Evolutionary conservation across 108 stramenopile species (phyloP).

Genomic region (Cyclotella kingstonii): DNA sequence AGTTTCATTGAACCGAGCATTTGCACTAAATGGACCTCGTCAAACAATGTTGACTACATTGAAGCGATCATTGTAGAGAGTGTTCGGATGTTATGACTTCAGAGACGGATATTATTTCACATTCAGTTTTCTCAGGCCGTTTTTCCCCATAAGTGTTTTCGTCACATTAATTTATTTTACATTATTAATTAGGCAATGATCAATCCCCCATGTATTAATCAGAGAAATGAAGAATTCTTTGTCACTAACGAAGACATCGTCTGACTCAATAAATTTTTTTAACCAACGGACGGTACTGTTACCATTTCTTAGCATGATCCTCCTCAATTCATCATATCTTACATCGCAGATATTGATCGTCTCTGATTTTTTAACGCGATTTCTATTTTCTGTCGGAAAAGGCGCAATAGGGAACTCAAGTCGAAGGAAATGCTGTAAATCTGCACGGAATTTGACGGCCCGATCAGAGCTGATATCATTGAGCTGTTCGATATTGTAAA

Average conservation of each 20-base stretch:
- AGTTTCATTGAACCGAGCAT: too few relatives aligned
- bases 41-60: too few relatives aligned
- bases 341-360: conserved; percentile 26
- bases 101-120: too few relatives aligned
- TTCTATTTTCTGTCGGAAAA: conserved; percentile 1
- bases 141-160: too few relatives aligned
- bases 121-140: too few relatives aligned
- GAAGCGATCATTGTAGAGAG: too few relatives aligned
- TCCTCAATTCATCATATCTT: conserved; percentile 18
- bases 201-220: conserved; percentile 1
- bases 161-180: not conserved
- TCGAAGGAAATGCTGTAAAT: conserved; percentile 7
- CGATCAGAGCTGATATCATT: conserved; percentile 17
- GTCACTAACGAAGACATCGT: conserved; percentile 9
- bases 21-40: too few relatives aligned
- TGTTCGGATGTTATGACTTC: too few relatives aligned
- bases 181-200: not conserved
- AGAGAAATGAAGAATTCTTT: conserved; percentile 8
- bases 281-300: not conserved
- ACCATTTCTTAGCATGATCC: conserved; percentile 1
- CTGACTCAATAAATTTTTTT: conserved; percentile 1
- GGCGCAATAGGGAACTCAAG: conserved; percentile 1
- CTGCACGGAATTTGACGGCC: not conserved
- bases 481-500: conserved; percentile 43
- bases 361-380: not conserved